These are phyloP conservation scores for Colletotrichum spaethianum DNA, from an alignment of 2,329 filamentous ascomycete species.

Conservation along the genomic window DNA sequence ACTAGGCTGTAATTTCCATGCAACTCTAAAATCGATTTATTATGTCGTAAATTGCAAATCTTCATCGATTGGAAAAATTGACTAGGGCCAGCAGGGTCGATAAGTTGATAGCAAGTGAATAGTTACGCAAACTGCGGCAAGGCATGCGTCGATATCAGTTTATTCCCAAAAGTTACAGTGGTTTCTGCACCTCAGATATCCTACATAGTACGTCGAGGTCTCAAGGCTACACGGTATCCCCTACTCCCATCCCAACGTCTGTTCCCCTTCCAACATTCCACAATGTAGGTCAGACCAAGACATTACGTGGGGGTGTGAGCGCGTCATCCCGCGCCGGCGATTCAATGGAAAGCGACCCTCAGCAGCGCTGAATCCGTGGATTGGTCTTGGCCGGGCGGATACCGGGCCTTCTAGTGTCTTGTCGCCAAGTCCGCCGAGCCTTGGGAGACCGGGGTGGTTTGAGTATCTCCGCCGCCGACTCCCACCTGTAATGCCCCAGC, in stretches of 20 bases:
- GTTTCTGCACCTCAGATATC: not conserved
- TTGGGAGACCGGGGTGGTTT: constrained; percentile 21
- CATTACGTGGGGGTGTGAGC: not conserved
- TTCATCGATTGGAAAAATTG: no score
- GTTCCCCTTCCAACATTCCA: not conserved
- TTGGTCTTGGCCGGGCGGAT: constrained; percentile 35
- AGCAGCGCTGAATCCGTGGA: not conserved
- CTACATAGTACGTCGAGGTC: constrained; percentile 22
- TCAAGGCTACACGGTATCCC: constrained; percentile 1
- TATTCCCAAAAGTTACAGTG: not conserved
- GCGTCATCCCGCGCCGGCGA: constrained; percentile 29
- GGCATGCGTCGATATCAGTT: not conserved
- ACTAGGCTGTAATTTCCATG: no score
- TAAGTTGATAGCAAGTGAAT: no score
- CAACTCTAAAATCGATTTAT: not conserved
- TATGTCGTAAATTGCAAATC: not conserved
- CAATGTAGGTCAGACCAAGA: constrained; percentile 4
- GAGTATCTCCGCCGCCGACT: constrained; percentile 1
- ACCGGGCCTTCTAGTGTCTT: constrained; percentile 15
- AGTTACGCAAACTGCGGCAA: not conserved
- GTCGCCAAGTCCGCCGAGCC: constrained; percentile 39
- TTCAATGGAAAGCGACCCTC: constrained; percentile 7
- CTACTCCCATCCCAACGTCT: not conserved
- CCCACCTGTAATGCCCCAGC: not conserved
- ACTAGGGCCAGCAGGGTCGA: no score